These are phyloP conservation scores for Cercospora sp. DNA, from an alignment of 2,329 filamentous ascomycete species.

Conservation along the genomic window DNA sequence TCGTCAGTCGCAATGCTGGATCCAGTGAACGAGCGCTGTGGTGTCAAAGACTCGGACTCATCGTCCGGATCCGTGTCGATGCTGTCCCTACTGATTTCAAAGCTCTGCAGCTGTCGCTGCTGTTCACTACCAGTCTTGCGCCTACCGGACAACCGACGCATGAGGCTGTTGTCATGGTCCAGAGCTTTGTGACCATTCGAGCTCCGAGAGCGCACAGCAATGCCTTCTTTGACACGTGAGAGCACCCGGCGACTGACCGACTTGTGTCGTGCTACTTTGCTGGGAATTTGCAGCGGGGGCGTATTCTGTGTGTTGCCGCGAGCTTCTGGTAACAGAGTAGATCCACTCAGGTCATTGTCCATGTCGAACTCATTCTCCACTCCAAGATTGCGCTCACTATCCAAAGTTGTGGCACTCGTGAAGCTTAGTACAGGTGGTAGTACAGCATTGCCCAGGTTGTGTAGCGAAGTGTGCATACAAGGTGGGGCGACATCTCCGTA, in stretches of 20 bases:
- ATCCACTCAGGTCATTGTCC: constrained; percentile 19
- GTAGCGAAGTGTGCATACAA: constrained; percentile 20
- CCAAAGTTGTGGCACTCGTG: constrained; percentile 18
- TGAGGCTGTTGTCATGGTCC: constrained; percentile 34
- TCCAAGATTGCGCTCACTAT: constrained; percentile 2
- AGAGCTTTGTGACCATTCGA: constrained; percentile 29
- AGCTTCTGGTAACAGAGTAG: constrained; percentile 16
- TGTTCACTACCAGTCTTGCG: constrained; percentile 29
- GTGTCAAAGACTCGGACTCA: constrained; percentile 12
- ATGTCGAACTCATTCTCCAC: background rate
- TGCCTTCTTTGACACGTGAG: constrained; percentile 39
- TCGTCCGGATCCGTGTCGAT: constrained; percentile 21
- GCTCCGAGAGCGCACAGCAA: constrained; percentile 33
- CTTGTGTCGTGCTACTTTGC: constrained; percentile 32
- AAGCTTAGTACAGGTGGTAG: constrained; percentile 17
- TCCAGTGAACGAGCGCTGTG: constrained; percentile 31
- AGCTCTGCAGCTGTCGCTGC: constrained; percentile 32
- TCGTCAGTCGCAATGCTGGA: constrained; percentile 33
- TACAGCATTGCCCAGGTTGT: background rate
- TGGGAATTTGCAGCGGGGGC: constrained; percentile 11
- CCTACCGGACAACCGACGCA: constrained; percentile 35
- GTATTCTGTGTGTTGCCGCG: background rate
- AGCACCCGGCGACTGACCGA: constrained; percentile 41
- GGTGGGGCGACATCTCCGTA: constrained; percentile 33
- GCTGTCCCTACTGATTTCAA: constrained; percentile 33